Base-by-base conservation (phyloP, 495 filamentous ascomycete genomes). In the Penicillium taxi region DNA sequence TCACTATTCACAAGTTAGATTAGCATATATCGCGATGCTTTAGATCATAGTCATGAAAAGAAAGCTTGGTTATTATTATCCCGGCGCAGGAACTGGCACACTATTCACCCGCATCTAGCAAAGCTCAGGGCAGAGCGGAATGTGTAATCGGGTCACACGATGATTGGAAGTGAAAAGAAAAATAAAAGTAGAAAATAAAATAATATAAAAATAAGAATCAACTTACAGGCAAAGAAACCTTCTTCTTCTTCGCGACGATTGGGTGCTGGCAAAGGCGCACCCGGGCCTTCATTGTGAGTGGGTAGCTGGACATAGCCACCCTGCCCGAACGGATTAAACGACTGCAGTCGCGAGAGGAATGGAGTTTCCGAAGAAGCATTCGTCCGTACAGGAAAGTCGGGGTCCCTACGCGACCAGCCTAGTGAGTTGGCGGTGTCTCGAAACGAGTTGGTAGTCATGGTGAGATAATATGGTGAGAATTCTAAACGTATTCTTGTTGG, bases 221-320 rank as follows among this genome's bases (percentile, higher is more conserved):
- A 93, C 91, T 90, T 78, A 98, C 91, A 70, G 42, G 84, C 84
- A 75, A 98, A 88, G 77, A 84, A 96, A 32, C 78, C 84, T 60
- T 94, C 91, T 47, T 98, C 91, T 64, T 96, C 91, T 45, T 95
- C 87, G 39, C 89, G 75, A 47, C 91, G 76, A 53, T 48, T 86
- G 37, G 86, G 72, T 37, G 90, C 89, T 25, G 90, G 90, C 17
- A 95, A 66, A 24, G 87, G 87, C 41, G 90, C 86, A 27, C 88
- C 91, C 21, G 86, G 75, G 35, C 65, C 73, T 59, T 95, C 87
- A 61, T 56, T 53, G 25, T 82, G 53, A 42, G 85, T 94, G 32
- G 91, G 91, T 24, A 98, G 77, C 65, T 85, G 78, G 43, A 96
- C 79, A 80, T 94, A 93, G 49, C 91, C 91, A 24, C 81, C 75